Conservation (phyloP, 2,329 filamentous ascomycete species). For the Furcasterigmium furcatum region DNA sequence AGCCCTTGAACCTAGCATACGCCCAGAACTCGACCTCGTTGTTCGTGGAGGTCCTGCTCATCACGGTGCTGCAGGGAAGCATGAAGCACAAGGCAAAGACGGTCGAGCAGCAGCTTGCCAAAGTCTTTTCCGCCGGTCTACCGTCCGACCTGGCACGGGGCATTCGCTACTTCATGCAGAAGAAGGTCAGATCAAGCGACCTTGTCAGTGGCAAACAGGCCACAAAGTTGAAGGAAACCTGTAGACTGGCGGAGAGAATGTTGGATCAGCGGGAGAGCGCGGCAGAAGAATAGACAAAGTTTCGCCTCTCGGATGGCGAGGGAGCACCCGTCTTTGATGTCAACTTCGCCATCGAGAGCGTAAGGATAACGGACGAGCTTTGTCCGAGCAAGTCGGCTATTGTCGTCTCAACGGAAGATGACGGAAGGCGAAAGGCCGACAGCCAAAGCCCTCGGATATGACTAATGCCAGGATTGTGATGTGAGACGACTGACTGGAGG, state of each 20-base stretch:
- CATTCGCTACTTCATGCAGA: constrained; percentile 76
- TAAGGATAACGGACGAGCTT: no score
- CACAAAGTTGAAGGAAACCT: constrained; percentile 43
- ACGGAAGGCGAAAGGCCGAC: constrained; percentile 3
- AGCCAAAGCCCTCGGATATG: no score
- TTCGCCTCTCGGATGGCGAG: no score
- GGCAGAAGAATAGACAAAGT: not conserved
- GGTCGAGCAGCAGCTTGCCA: constrained; percentile 6
- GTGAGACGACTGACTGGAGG: not conserved
- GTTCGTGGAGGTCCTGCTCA: constrained; percentile 78
- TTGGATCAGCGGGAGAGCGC: constrained; percentile 21
- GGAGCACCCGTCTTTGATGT: no score
- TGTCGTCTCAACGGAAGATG: constrained; percentile 13
- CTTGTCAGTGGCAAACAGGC: constrained; percentile 44
- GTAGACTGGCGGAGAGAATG: constrained; percentile 35
- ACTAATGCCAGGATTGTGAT: no score
- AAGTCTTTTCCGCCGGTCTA: constrained; percentile 5
- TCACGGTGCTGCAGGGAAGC: constrained; percentile 69
- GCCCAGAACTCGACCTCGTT: constrained; percentile 71
- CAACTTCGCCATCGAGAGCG: no score
- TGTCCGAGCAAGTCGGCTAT: constrained; percentile 8
- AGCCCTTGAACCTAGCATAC: constrained; percentile 75
- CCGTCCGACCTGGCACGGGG: constrained; percentile 68
- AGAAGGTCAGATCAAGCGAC: constrained; percentile 66
- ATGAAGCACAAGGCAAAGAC: constrained; percentile 29